Evolutionary conservation across 2,329 filamentous ascomycete genomes (phyloP).

Genomic region (Cladosporium sp.): DNA sequence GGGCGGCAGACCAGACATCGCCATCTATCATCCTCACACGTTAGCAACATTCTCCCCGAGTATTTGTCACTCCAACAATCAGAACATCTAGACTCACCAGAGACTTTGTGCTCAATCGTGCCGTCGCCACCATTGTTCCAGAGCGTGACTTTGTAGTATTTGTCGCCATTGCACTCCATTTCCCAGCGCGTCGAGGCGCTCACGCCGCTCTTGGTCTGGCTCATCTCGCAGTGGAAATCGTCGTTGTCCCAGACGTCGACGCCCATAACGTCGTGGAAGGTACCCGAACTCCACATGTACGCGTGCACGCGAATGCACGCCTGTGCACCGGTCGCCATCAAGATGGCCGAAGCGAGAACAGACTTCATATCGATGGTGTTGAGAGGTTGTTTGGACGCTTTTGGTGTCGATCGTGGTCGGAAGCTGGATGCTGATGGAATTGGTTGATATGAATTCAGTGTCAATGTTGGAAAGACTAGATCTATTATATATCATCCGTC

Average conservation of each 20-base stretch:
- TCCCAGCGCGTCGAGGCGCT: constrained; percentile 8
- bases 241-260: constrained; percentile 12
- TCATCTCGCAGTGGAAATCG: constrained; percentile 8
- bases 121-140: constrained; percentile 8
- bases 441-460: constrained; percentile 2
- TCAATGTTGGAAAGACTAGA: constrained; percentile 4
- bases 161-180: constrained; percentile 7
- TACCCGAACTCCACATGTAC: constrained; percentile 9
- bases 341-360: constrained; percentile 1
- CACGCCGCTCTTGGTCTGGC: constrained; percentile 6
- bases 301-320: constrained; percentile 8
- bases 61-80: not conserved
- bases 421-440: constrained; percentile 5
- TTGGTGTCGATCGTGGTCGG: constrained; percentile 57
- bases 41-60: constrained; percentile 1
- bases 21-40: constrained; percentile 7
- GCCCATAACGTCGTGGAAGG: constrained; percentile 1
- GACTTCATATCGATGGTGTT: constrained; percentile 68
- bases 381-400: constrained; percentile 71
- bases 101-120: constrained; percentile 6
- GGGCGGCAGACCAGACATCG: constrained; percentile 9
- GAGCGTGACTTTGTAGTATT: constrained; percentile 6
- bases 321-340: constrained; percentile 4
- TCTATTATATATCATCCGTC: constrained; percentile 1
- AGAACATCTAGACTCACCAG: constrained; percentile 2